phyloP scores from a whole-genome alignment of 2,329 filamentous ascomycete species.

The Sclerotinia subarctica region DNA sequence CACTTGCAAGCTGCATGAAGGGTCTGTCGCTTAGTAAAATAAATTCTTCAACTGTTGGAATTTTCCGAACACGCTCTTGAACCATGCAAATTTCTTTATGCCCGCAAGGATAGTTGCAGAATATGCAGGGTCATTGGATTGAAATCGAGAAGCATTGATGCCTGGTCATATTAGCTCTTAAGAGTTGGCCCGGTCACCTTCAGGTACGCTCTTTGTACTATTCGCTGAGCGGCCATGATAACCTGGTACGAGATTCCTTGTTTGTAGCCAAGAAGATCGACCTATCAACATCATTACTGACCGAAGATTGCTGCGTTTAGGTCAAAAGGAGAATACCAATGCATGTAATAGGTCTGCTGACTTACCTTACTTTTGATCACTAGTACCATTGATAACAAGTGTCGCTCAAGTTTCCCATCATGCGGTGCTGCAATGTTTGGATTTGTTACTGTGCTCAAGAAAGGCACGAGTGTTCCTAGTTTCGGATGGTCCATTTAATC shows the following conservation, averaged over 20 bases:
- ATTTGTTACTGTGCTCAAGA: not conserved
- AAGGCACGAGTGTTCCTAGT: slow-evolving; percentile 5
- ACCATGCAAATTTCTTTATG: not conserved
- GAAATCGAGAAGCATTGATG: not conserved
- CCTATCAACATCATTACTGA: slow-evolving; percentile 8
- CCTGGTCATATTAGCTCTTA: not conserved
- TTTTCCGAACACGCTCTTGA: slow-evolving; percentile 3
- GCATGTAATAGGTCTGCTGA: slow-evolving; percentile 7
- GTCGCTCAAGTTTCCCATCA: not conserved
- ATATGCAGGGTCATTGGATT: not conserved
- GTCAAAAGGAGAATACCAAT: not conserved
- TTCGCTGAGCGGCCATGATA: not conserved
- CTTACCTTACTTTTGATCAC: slow-evolving; percentile 11
- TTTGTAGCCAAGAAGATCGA: slow-evolving; percentile 3
- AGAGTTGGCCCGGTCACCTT: not conserved
- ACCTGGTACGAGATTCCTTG: not conserved
- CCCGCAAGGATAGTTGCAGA: not conserved
- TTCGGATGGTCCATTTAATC: not conserved
- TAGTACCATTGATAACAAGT: not conserved
- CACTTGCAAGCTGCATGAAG: slow-evolving; percentile 16
- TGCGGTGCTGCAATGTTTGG: not conserved
- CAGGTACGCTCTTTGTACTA: not conserved
- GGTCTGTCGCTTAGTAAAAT: slow-evolving; percentile 10
- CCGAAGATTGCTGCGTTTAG: not conserved
- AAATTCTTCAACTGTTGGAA: not conserved